Conservation (phyloP, 805 yeast species). For the Ogataea chonburiensis region DNA sequence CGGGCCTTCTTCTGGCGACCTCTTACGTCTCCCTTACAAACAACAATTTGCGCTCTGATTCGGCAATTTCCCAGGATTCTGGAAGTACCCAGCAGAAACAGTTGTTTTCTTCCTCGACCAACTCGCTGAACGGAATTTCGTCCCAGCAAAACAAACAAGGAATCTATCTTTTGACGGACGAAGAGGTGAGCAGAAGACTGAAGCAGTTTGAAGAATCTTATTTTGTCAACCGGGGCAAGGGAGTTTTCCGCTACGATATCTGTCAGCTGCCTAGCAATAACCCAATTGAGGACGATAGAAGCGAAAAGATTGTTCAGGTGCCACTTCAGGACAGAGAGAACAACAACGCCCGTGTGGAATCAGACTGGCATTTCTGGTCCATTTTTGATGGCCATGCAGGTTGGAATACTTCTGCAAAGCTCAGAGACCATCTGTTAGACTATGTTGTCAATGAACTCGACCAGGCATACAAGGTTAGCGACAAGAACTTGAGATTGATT, state of each 20-base stretch:
- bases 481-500: slow-evolving; percentile 49
- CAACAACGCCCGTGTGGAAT: slow-evolving; percentile 41
- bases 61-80: slow-evolving; percentile 22
- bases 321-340: slow-evolving; percentile 64
- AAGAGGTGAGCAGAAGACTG: slow-evolving; percentile 66
- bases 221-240: slow-evolving; percentile 77
- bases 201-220: slow-evolving; percentile 79
- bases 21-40: slow-evolving; percentile 33
- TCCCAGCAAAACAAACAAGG: slow-evolving; percentile 47
- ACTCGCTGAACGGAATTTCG: slow-evolving; percentile 44
- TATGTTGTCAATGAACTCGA: slow-evolving; percentile 77
- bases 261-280: slow-evolving; percentile 87
- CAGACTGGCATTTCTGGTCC: slow-evolving; percentile 94
- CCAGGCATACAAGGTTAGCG: slow-evolving; percentile 57
- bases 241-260: slow-evolving; percentile 84
- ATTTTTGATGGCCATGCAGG: slow-evolving; percentile 98
- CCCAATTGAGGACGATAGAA: slow-evolving; percentile 92
- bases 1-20: slow-evolving; percentile 35
- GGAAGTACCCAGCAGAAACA: slow-evolving; percentile 21
- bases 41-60: slow-evolving; percentile 31
- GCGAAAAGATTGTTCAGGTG: slow-evolving; percentile 76
- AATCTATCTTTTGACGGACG: slow-evolving; percentile 57
- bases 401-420: slow-evolving; percentile 85
- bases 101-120: slow-evolving; percentile 41
- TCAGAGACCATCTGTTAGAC: slow-evolving; percentile 74